These are phyloP conservation scores for Elsinoe ampelina DNA, from an alignment of 2,329 filamentous ascomycete species.

Conservation along the genomic window DNA sequence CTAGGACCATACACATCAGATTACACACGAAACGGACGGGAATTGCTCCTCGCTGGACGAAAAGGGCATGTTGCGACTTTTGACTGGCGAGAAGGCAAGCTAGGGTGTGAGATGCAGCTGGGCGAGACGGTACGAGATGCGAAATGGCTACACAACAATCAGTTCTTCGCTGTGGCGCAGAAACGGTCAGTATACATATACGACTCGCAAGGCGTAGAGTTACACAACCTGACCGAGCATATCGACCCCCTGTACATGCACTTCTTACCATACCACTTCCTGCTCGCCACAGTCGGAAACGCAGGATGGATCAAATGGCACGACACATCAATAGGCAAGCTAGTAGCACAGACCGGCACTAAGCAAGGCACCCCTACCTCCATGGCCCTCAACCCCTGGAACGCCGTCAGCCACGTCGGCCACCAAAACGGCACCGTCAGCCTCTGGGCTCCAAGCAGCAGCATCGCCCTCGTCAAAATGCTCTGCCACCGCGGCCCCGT, in stretches of 20 bases:
- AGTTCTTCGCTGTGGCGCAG: slow-evolving; percentile 89
- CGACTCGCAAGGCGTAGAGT: slow-evolving; percentile 78
- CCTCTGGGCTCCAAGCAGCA: slow-evolving; percentile 88
- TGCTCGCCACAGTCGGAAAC: slow-evolving; percentile 76
- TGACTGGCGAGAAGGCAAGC: slow-evolving; percentile 88
- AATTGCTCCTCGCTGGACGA: slow-evolving; percentile 73
- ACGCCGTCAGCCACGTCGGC: slow-evolving; percentile 83
- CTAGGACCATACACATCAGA: slow-evolving; percentile 83
- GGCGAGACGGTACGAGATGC: slow-evolving; percentile 84
- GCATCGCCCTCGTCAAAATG: slow-evolving; percentile 80
- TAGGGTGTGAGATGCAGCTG: slow-evolving; percentile 85
- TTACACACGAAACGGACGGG: slow-evolving; percentile 80
- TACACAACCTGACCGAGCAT: slow-evolving; percentile 85
- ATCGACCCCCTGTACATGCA: slow-evolving; percentile 88
- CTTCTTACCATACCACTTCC: slow-evolving; percentile 92
- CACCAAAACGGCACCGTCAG: slow-evolving; percentile 94
- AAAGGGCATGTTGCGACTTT: slow-evolving; percentile 95
- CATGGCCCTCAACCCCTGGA: slow-evolving; percentile 80
- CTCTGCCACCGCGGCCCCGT: slow-evolving; percentile 85
- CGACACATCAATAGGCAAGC: slow-evolving; percentile 85
- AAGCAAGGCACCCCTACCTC: slow-evolving; percentile 75
- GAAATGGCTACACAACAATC: slow-evolving; percentile 89
- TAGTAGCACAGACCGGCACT: slow-evolving; percentile 78
- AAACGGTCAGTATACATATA: slow-evolving; percentile 98
- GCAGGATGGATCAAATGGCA: slow-evolving; percentile 86